A percentile compares a stretch with the other conserved stretches of the same genome.
Conservation (phyloP, 1,284 basidiomycete genomes). For the Mycosarcoma maydis region DNA sequence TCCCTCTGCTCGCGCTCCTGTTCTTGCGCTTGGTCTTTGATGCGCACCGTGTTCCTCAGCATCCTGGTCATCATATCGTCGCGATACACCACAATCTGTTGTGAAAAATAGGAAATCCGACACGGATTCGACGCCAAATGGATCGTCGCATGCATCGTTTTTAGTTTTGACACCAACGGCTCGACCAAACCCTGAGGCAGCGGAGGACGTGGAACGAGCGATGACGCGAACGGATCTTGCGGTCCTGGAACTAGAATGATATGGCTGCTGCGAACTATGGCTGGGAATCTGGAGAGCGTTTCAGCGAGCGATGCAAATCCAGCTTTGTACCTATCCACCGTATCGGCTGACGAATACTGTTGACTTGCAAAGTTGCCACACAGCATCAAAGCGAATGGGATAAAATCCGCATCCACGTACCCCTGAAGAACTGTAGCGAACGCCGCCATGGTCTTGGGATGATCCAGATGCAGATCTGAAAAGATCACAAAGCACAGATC, state of each 20-base stretch:
- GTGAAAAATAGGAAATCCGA: conserved; percentile 91
- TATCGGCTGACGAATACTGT: conserved; percentile 78
- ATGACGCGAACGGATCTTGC: conserved; percentile 75
- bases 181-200: conserved; percentile 75
- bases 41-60: conserved; percentile 76
- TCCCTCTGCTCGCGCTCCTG: conserved; percentile 50
- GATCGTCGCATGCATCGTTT: conserved; percentile 26
- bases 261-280: conserved; percentile 80
- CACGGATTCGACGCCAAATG: conserved; percentile 89
- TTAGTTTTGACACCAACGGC: conserved; percentile 39
- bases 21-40: conserved; percentile 53
- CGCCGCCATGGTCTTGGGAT: conserved; percentile 81
- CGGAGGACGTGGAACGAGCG: conserved; percentile 77
- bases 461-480: conserved; percentile 94
- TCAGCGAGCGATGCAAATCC: conserved; percentile 75
- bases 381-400: conserved; percentile 83
- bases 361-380: conserved; percentile 92
- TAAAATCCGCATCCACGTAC: conserved; percentile 84
- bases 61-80: conserved; percentile 94
- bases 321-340: conserved; percentile 80
- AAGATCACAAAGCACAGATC: conserved; percentile 85
- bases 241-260: conserved; percentile 96
- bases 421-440: conserved; percentile 87
- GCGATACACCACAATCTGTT: conserved; percentile 92
- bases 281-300: conserved; percentile 81